These are phyloP conservation scores for Crithidia fasciculata DNA, from an alignment of 208 protist species.

Conservation along the genomic window DNA sequence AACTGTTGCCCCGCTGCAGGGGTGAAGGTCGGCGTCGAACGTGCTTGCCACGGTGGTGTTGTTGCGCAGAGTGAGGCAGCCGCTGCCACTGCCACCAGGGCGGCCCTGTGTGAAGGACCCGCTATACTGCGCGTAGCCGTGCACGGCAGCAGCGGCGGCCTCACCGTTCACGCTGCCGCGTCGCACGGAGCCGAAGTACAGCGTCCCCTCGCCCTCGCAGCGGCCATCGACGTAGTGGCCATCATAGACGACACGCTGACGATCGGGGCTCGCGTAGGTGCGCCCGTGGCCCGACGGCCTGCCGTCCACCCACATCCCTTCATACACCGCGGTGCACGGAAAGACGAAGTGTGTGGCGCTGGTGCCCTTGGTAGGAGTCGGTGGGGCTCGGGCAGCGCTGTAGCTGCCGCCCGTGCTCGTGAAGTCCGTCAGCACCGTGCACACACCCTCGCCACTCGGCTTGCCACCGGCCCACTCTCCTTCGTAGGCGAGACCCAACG, in stretches of 20 bases:
- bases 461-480: constrained; percentile 64
- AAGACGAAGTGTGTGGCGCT: not conserved
- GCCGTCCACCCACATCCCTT: constrained; percentile 64
- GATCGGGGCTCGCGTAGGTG: constrained; percentile 15
- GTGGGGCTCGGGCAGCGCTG: too few relatives aligned
- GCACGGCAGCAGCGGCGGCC: not conserved
- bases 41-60: constrained; percentile 71
- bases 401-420: not conserved
- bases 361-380: too few relatives aligned
- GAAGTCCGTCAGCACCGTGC: constrained; percentile 7
- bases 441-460: constrained; percentile 68
- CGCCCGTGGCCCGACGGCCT: constrained; percentile 48
- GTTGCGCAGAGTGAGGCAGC: constrained; percentile 54
- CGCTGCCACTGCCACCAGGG: constrained; percentile 46
- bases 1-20: constrained; percentile 6
- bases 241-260: constrained; percentile 47
- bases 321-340: constrained; percentile 36
- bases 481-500: constrained; percentile 46
- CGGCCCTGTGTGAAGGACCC: constrained; percentile 49
- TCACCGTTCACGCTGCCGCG: constrained; percentile 1
- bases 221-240: constrained; percentile 61
- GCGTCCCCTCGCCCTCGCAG: constrained; percentile 60
- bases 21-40: constrained; percentile 52
- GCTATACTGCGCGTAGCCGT: constrained; percentile 40
- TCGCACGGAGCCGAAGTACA: constrained; percentile 24